Evolutionary conservation across 179 eudicot genomes (phyloP).

Genomic region (Dionaea muscipula): DNA sequence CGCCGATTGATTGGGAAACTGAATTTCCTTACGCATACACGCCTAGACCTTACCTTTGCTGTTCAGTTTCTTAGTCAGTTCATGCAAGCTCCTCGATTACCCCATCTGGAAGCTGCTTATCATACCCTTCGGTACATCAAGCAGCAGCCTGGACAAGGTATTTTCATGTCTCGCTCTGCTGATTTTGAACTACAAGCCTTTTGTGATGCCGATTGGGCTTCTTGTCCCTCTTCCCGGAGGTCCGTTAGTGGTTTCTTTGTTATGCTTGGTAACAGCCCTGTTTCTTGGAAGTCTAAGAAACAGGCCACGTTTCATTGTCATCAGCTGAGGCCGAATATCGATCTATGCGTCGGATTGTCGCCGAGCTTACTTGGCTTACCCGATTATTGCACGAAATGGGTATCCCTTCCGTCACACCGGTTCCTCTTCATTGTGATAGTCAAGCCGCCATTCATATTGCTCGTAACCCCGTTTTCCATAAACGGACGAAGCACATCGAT

Average conservation of each 20-base stretch:
- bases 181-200: not conserved
- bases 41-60: not conserved
- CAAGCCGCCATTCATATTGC: not conserved
- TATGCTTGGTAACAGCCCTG: not conserved
- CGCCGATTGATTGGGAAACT: not conserved
- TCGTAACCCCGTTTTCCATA: not conserved
- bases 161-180: too few species aligned
- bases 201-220: not conserved
- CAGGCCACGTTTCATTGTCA: not conserved
- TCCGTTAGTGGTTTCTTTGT: not conserved
- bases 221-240: not conserved
- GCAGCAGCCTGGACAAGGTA: not conserved
- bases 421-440: not conserved
- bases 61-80: not conserved
- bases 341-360: not conserved
- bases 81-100: not conserved
- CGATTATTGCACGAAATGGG: not conserved
- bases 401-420: not conserved
- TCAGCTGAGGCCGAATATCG: not conserved
- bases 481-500: not conserved
- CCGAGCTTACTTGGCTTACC: not conserved
- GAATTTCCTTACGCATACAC: not conserved
- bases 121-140: not conserved
- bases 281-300: not conserved
- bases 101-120: not conserved